Conservation (phyloP, 73 alveolate species). For the Paramecium biaurelia region DNA sequence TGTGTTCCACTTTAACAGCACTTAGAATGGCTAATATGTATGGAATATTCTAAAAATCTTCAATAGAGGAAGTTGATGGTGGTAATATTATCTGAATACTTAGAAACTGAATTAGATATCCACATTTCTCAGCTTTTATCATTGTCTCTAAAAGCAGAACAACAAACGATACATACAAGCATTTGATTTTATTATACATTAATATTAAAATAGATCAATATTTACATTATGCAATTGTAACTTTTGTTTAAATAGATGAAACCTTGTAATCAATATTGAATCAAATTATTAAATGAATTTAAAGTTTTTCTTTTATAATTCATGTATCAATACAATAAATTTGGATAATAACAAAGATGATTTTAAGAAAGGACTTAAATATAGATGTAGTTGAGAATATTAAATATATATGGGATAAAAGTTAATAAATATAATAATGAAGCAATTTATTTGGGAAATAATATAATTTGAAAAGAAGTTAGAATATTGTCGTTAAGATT, state of each 20-base stretch:
- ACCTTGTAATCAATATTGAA: neutral
- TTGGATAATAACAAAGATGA: neutral
- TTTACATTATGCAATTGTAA: neutral
- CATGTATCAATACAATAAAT: neutral
- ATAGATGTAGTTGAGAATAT: neutral
- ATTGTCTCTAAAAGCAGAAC: conserved; percentile 12
- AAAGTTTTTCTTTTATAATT: neutral
- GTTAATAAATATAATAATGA: neutral
- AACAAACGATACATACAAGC: neutral
- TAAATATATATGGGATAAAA: neutral
- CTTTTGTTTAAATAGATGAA: neutral
- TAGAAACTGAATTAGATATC: neutral
- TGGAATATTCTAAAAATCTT: neutral
- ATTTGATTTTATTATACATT: neutral
- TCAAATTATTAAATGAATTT: neutral
- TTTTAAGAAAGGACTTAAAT: neutral
- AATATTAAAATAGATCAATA: neutral
- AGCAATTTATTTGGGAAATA: neutral
- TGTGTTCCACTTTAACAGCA: conserved; percentile 14
- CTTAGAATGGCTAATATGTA: neutral
- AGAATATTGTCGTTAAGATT: conserved; percentile 25
- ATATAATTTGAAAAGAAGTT: conserved; percentile 7
- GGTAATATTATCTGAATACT: neutral
- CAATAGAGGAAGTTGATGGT: neutral
- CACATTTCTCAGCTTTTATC: neutral